Percentiles rank a stretch among this genome's conserved stretches.
These are phyloP conservation scores for Tulasnella sp. DNA, from an alignment of 768 basidiomycete genomes.

Conservation along the genomic window DNA sequence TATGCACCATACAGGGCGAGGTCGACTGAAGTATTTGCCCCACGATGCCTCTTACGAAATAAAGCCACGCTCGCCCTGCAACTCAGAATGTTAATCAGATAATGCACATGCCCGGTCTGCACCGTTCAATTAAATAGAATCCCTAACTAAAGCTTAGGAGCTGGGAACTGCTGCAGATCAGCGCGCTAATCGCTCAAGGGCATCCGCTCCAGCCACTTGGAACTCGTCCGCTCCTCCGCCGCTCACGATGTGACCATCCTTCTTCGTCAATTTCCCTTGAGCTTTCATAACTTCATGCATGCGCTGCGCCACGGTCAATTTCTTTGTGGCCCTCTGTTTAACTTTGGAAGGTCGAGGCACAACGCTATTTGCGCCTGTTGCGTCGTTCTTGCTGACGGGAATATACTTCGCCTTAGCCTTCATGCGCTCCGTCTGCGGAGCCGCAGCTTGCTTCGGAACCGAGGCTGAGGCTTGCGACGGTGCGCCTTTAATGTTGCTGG, in stretches of 20 bases:
- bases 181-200: neutral
- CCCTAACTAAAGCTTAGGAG: neutral
- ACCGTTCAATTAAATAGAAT: neutral
- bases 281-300: conserved; percentile 84
- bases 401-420: conserved; percentile 31
- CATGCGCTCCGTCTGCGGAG: conserved; percentile 23
- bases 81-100: neutral
- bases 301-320: conserved; percentile 64
- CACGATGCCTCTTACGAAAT: neutral
- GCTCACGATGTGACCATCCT: conserved; percentile 69
- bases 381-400: conserved; percentile 28
- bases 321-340: conserved; percentile 40
- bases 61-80: neutral
- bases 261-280: conserved; percentile 77
- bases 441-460: conserved; percentile 15
- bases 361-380: conserved; percentile 34
- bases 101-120: neutral
- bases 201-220: conserved; percentile 49
- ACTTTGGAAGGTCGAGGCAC: conserved; percentile 38
- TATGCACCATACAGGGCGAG: neutral
- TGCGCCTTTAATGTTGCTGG: conserved; percentile 43
- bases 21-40: neutral
- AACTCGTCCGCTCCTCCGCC: conserved; percentile 59
- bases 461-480: neutral
- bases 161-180: neutral